phyloP scores from a whole-genome alignment of 495 filamentous ascomycete species.

The Hypoxylon crocopeplum region DNA sequence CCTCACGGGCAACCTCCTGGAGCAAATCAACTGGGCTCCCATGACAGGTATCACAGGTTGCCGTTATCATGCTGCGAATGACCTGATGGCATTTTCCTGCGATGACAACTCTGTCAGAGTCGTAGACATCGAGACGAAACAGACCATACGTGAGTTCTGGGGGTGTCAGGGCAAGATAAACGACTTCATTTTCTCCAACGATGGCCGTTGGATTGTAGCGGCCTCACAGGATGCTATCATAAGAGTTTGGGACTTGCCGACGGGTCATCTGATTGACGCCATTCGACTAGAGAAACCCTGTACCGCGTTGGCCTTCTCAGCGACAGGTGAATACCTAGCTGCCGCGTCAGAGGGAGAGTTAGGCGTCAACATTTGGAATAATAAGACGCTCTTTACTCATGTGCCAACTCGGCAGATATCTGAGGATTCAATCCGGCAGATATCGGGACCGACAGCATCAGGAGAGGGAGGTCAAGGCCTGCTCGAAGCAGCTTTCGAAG shows the following conservation, averaged over 20 bases:
- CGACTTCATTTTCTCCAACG: slow-evolving; percentile 89
- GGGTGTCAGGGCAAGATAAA: slow-evolving; percentile 81
- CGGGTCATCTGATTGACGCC: slow-evolving; percentile 90
- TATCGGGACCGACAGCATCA: slow-evolving; percentile 74
- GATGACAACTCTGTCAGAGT: slow-evolving; percentile 88
- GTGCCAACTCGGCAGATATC: slow-evolving; percentile 82
- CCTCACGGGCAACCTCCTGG: slow-evolving; percentile 72
- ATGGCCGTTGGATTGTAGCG: slow-evolving; percentile 92
- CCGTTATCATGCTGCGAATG: slow-evolving; percentile 78
- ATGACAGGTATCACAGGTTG: slow-evolving; percentile 80
- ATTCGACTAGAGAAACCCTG: slow-evolving; percentile 77
- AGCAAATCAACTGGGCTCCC: slow-evolving; percentile 85
- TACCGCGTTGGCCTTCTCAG: slow-evolving; percentile 84
- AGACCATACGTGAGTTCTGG: slow-evolving; percentile 91
- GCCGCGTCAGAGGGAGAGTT: slow-evolving; percentile 82
- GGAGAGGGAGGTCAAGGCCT: slow-evolving; percentile 76
- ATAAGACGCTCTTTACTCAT: slow-evolving; percentile 86
- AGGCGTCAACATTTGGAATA: slow-evolving; percentile 95
- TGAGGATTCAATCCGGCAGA: slow-evolving; percentile 70
- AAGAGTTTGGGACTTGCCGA: slow-evolving; percentile 94
- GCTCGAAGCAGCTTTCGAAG: slow-evolving; percentile 72
- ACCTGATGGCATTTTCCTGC: slow-evolving; percentile 88
- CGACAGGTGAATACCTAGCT: slow-evolving; percentile 89
- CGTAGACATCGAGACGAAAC: slow-evolving; percentile 88
- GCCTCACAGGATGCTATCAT: slow-evolving; percentile 83